These are phyloP conservation scores for Pisolithus tinctorius DNA, from an alignment of 768 basidiomycete species.

Conservation along the genomic window DNA sequence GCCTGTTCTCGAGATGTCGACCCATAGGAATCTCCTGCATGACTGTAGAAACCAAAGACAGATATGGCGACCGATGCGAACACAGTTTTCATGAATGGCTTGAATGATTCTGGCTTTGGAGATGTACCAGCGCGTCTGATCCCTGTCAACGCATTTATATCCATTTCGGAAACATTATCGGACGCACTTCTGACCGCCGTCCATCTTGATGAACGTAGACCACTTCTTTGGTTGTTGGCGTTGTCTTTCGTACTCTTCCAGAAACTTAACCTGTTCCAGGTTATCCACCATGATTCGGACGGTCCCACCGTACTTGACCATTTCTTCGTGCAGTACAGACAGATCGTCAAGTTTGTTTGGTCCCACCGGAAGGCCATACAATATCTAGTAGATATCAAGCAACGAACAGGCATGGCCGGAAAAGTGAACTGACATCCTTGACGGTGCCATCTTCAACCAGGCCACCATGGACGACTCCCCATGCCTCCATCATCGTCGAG, in stretches of 20 bases:
- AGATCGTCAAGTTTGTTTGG: slow-evolving; percentile 69
- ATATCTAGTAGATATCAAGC: slow-evolving; percentile 42
- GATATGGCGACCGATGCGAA: slow-evolving; percentile 49
- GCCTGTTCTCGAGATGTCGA: slow-evolving; percentile 66
- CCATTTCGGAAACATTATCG: not conserved
- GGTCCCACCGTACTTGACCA: slow-evolving; percentile 48
- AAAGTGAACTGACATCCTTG: slow-evolving; percentile 55
- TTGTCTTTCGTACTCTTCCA: slow-evolving; percentile 53
- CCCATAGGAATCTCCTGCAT: slow-evolving; percentile 71
- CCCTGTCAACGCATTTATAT: slow-evolving; percentile 7
- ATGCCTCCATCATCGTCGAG: slow-evolving; percentile 81
- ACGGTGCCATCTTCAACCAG: slow-evolving; percentile 66
- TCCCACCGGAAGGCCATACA: slow-evolving; percentile 73
- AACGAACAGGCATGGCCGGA: slow-evolving; percentile 1
- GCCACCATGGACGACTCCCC: slow-evolving; percentile 62
- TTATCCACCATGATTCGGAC: slow-evolving; percentile 73
- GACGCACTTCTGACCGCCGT: slow-evolving; percentile 69
- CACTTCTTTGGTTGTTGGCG: slow-evolving; percentile 41
- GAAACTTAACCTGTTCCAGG: slow-evolving; percentile 57
- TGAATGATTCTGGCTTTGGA: slow-evolving; percentile 47
- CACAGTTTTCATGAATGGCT: slow-evolving; percentile 44
- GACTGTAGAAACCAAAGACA: slow-evolving; percentile 81
- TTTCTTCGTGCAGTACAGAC: slow-evolving; percentile 48
- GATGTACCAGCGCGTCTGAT: slow-evolving; percentile 68
- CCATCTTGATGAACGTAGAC: slow-evolving; percentile 78